These are phyloP conservation scores for Phytophthora constricta DNA, from an alignment of 352 stramenopile species.

Conservation along the genomic window DNA sequence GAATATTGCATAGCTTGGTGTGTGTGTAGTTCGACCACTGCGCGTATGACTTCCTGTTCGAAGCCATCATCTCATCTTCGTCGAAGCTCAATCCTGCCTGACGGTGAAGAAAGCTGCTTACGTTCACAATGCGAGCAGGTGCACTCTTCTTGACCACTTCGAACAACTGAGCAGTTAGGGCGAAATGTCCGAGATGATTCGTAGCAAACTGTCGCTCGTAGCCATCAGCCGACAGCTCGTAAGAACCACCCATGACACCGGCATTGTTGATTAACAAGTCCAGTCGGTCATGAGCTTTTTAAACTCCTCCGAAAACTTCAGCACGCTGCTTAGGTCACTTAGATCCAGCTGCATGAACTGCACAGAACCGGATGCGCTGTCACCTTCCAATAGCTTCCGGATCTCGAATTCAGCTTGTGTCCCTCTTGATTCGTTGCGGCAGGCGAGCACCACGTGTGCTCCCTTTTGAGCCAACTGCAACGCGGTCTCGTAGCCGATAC, in stretches of 20 bases:
- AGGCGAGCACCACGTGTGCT: slow-evolving; percentile 44
- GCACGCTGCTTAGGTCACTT: slow-evolving; percentile 44
- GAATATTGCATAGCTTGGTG: slow-evolving; percentile 58
- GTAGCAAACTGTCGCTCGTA: slow-evolving; percentile 63
- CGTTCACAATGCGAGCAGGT: slow-evolving; percentile 38
- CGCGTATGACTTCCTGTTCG: slow-evolving; percentile 35
- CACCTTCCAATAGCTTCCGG: slow-evolving; percentile 9
- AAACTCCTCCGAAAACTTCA: slow-evolving; percentile 39
- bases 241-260: slow-evolving; percentile 53
- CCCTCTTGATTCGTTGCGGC: slow-evolving; percentile 28
- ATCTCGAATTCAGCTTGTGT: slow-evolving; percentile 31
- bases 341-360: slow-evolving; percentile 60
- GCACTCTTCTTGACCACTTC: slow-evolving; percentile 36
- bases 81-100: slow-evolving; percentile 24
- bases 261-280: slow-evolving; percentile 79
- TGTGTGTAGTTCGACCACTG: slow-evolving; percentile 45
- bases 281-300: slow-evolving; percentile 32
- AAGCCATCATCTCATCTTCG: slow-evolving; percentile 42
- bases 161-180: slow-evolving; percentile 52
- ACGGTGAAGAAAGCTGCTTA: slow-evolving; percentile 44
- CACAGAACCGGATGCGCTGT: slow-evolving; percentile 20
- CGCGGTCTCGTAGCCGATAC: slow-evolving; percentile 42
- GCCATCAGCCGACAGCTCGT: slow-evolving; percentile 42
- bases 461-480: slow-evolving; percentile 35
- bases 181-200: slow-evolving; percentile 70